A percentile compares a stretch with the other conserved stretches of the same genome.
Evolutionary conservation across 805 yeast genomes (phyloP).

Genomic region (Sugiyamaella americana): DNA sequence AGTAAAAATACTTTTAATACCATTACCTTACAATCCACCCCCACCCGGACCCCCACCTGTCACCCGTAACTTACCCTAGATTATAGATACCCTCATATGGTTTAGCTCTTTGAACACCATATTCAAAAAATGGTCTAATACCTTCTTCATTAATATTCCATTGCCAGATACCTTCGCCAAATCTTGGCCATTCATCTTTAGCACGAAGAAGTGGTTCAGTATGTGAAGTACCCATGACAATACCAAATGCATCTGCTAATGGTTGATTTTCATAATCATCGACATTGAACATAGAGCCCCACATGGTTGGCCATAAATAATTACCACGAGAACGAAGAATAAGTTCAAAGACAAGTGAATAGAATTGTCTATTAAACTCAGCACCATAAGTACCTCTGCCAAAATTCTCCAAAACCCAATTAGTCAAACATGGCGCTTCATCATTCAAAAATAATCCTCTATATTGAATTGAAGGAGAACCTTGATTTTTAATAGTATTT

Average conservation of each 20-base stretch:
- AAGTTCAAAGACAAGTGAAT: slow-evolving; percentile 14
- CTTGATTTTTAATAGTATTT: slow-evolving; percentile 2
- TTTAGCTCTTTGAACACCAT: slow-evolving; percentile 14
- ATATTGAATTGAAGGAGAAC: slow-evolving; percentile 15
- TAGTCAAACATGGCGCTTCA: slow-evolving; percentile 15
- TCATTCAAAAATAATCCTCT: slow-evolving; percentile 18
- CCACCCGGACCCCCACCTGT: too few species aligned
- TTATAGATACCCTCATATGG: slow-evolving; percentile 15
- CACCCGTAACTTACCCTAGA: slow-evolving; percentile 5
- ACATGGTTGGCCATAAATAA: slow-evolving; percentile 19
- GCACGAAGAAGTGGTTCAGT: slow-evolving; percentile 20
- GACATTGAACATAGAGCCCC: slow-evolving; percentile 16
- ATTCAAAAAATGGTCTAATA: slow-evolving; percentile 11
- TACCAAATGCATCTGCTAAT: slow-evolving; percentile 17
- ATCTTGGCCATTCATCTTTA: slow-evolving; percentile 15
- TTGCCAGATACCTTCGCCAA: slow-evolving; percentile 17
- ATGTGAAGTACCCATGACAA: slow-evolving; percentile 17
- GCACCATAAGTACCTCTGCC: slow-evolving; percentile 9
- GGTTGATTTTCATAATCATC: slow-evolving; percentile 14
- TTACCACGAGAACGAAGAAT: slow-evolving; percentile 13
- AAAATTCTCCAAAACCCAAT: slow-evolving; percentile 15
- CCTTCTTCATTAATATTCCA: slow-evolving; percentile 13
- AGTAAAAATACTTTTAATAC: too few species aligned
- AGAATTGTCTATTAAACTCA: slow-evolving; percentile 11
- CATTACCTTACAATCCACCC: too few species aligned